Evolutionary conservation across 805 yeast species (phyloP).

Genomic region (Barnettozyma sp.): DNA sequence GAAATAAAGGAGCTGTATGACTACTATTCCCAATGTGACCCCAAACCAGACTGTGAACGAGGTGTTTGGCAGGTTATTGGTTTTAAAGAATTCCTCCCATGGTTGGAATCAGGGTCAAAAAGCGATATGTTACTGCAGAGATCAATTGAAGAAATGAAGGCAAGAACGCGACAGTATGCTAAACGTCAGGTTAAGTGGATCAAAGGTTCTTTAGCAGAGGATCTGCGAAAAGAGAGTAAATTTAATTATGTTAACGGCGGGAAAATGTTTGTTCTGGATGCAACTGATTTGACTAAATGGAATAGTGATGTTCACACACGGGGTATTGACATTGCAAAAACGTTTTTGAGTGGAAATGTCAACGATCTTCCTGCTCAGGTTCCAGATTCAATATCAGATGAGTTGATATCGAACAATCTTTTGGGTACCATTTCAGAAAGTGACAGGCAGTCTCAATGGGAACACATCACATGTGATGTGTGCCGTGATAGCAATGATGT

Average conservation of each 20-base stretch:
- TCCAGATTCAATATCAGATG: background rate
- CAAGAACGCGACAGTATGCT: conserved; percentile 80
- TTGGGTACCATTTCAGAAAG: conserved; percentile 16
- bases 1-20: conserved; percentile 61
- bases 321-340: conserved; percentile 44
- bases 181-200: conserved; percentile 90
- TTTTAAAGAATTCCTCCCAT: conserved; percentile 81
- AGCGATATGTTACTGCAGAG: conserved; percentile 27
- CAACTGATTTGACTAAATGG: conserved; percentile 69
- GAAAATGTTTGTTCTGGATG: conserved; percentile 61
- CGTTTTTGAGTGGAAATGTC: conserved; percentile 34
- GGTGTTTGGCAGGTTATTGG: conserved; percentile 97
- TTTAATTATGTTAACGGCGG: conserved; percentile 52
- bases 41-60: conserved; percentile 46
- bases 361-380: conserved; percentile 23
- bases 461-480: conserved; percentile 57
- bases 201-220: conserved; percentile 57
- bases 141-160: conserved; percentile 72
- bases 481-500: conserved; percentile 55
- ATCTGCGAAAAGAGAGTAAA: conserved; percentile 41
- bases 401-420: background rate
- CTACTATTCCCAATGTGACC: conserved; percentile 30
- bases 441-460: conserved; percentile 39
- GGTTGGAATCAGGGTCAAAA: conserved; percentile 33
- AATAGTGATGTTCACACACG: conserved; percentile 42